Evolutionary conservation across 2,329 filamentous ascomycete species (phyloP).

Genomic region (Botrytis galanthina): DNA sequence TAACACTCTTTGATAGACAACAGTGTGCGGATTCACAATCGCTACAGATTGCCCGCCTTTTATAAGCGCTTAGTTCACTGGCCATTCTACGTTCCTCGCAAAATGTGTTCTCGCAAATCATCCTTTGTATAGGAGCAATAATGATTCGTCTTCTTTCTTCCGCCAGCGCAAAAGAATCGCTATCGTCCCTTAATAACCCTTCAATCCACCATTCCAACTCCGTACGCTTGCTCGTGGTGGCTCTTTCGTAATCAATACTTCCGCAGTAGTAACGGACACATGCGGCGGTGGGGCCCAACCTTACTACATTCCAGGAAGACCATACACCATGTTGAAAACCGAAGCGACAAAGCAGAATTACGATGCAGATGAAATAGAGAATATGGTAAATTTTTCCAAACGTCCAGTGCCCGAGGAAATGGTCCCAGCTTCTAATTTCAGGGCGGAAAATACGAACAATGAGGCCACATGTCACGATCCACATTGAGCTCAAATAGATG

Average conservation of each 20-base stretch:
- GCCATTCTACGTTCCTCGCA: neutral
- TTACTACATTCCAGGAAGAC: fast-evolving
- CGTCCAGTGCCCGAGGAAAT: neutral
- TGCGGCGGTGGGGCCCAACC: fast-evolving
- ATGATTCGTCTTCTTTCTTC: neutral
- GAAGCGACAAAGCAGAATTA: neutral
- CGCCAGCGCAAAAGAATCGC: neutral
- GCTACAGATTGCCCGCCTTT: neutral
- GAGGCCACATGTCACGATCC: fast-evolving
- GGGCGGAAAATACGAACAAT: neutral
- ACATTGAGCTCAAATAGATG: fast-evolving
- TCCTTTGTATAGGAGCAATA: neutral
- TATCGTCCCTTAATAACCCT: neutral
- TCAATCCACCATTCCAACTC: conserved; percentile 3
- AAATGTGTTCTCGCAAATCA: neutral
- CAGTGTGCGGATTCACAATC: neutral
- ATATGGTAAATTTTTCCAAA: neutral
- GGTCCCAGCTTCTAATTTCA: neutral
- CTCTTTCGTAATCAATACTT: neutral
- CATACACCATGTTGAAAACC: no score
- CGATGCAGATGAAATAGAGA: neutral
- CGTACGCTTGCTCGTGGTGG: neutral
- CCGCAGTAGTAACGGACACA: neutral
- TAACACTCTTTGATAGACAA: neutral
- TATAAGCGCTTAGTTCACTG: no score